phyloP scores from a whole-genome alignment of 495 filamentous ascomycete species.

The Xeromyces bisporus region DNA sequence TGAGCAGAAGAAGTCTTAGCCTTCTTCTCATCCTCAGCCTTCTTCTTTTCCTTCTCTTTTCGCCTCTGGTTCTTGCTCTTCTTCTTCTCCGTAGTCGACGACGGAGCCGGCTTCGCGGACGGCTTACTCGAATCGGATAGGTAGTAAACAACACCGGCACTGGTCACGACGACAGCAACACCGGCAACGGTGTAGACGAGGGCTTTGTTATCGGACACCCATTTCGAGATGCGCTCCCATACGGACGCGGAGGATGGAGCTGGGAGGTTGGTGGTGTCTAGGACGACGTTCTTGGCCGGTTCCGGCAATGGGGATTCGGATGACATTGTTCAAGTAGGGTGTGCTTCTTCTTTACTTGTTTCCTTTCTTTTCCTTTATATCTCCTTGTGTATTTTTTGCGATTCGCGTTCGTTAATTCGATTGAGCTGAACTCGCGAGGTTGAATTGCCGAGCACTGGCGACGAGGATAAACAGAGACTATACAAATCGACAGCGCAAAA shows the following conservation, averaged over 20 bases:
- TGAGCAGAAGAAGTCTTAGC: slow-evolving; percentile 27
- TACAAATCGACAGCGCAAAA: no score
- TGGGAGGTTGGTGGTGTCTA: slow-evolving; percentile 33
- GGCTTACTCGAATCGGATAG: slow-evolving; percentile 33
- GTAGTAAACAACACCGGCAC: slow-evolving; percentile 85
- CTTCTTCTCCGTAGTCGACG: slow-evolving; percentile 26
- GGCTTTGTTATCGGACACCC: slow-evolving; percentile 89
- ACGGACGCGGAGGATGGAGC: slow-evolving; percentile 45
- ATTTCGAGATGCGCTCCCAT: slow-evolving; percentile 78
- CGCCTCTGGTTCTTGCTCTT: slow-evolving; percentile 49
- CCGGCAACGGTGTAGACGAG: slow-evolving; percentile 91
- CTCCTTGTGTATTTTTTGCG: not conserved
- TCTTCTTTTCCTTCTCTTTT: slow-evolving; percentile 36
- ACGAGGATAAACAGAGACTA: no score
- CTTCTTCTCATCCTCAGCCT: slow-evolving; percentile 55
- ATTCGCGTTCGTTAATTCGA: not conserved
- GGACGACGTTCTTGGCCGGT: slow-evolving; percentile 26
- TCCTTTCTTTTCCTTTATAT: not conserved
- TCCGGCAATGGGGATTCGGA: slow-evolving; percentile 24
- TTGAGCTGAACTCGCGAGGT: not conserved
- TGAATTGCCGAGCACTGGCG: no score
- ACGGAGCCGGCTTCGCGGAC: slow-evolving; percentile 10
- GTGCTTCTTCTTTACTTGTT: not conserved
- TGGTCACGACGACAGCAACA: slow-evolving; percentile 76
- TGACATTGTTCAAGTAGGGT: slow-evolving; percentile 31